Conservation (phyloP, 1,284 basidiomycete genomes). For the Microstroma glucosiphilum region DNA sequence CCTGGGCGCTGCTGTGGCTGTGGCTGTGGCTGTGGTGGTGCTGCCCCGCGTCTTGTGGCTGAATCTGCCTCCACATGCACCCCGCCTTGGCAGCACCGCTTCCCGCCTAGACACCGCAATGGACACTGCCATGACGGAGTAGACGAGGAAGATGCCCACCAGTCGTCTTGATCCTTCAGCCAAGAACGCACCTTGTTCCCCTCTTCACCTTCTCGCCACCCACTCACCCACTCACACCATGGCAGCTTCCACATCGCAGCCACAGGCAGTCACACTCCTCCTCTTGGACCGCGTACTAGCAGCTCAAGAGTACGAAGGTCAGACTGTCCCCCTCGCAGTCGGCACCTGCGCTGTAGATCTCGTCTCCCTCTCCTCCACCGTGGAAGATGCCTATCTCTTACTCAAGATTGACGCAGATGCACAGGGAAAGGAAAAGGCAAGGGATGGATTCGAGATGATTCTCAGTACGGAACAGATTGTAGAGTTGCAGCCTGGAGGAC, state of each 20-base stretch:
- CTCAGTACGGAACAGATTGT: conserved; percentile 23
- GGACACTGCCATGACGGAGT: no score
- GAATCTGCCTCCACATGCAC: no score
- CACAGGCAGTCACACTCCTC: conserved; percentile 15
- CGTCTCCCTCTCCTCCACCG: conserved; percentile 18
- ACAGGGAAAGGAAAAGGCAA: neutral
- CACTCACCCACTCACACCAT: neutral
- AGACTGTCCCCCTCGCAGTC: conserved; percentile 22
- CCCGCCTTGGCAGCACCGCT: no score
- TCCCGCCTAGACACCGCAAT: no score
- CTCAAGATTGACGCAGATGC: conserved; percentile 16
- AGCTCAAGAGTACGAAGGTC: conserved; percentile 28
- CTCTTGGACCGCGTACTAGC: conserved; percentile 19
- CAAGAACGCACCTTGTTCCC: no score
- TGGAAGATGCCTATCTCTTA: conserved; percentile 19
- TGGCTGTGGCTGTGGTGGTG: no score
- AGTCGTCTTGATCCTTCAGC: neutral
- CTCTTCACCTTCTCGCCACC: no score
- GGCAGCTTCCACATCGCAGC: neutral
- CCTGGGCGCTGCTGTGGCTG: no score
- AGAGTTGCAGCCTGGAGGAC: conserved; percentile 14
- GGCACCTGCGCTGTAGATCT: conserved; percentile 21
- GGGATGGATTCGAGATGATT: conserved; percentile 22
- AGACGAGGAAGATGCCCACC: no score
- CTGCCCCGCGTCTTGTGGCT: no score